Evolutionary conservation across 257 asterid species (phyloP), one percentile per base, ranked within the genome.

Genomic region (Fraxinus cuspidata): DNA sequence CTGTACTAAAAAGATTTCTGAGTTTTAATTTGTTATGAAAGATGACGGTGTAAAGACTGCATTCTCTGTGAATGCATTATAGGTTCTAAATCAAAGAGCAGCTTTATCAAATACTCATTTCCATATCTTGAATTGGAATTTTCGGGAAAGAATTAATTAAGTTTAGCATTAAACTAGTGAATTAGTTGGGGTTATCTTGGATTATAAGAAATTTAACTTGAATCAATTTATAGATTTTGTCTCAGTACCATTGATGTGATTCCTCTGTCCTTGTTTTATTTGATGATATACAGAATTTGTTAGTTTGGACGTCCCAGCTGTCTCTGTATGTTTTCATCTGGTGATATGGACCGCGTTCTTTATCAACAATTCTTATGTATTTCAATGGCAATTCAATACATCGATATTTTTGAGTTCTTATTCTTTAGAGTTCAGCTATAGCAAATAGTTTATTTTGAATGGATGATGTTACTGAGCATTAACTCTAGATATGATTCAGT

Each of bases 11-110:
- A 65, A 38, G 27, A 40, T 56, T 76, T 3, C 31, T 23, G 73
- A 11, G 38, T 80, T 74, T 44, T 42, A 25, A 47, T 40, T 15
- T 73, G 49, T 44, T 28, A 68, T 34, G n/a, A n/a, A 69, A 77
- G 66, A n/a, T 42, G 25, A 73, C 32, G 75, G 27, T n/a, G 29
- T 56, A 56, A 70, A 31, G 70, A 74, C 53, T 47, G 60, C 49
- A 67, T 7, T 49, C 56, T 42, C 72, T 64, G 23, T 60, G 77
- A 18, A 42, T 34, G 68, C n/a, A 19, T 10, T 53, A 40, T 70
- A 72, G 53, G 49, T 38, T 73, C 32, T 51, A 75, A 37, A 25
- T 77, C 53, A 12, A 72, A 44, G 51, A 11, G 47, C 51, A 18
- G 63, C n/a, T 49, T 34, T 31, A 63, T 34, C 56, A 53, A 49